Evolutionary conservation across 2,329 filamentous ascomycete species (phyloP), one percentile per base, ranked within the genome.

Genomic region (Botrytis medusae): DNA sequence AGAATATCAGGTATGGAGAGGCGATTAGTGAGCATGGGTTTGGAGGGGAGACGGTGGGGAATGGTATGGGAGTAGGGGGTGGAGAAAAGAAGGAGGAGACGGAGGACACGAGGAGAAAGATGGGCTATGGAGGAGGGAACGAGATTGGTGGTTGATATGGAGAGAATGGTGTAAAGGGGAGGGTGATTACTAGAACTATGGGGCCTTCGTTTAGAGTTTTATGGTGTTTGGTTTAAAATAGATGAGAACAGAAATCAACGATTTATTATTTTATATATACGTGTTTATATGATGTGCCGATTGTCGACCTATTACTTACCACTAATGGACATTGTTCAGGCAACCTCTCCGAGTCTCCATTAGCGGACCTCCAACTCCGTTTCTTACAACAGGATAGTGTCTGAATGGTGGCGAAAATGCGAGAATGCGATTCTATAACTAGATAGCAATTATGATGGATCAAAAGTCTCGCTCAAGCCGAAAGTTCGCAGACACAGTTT

Each of bases 1-100:
- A 86, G 75, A 88, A 88, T 76, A 84, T 87, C 4, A 82, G 86
- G 60, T 88, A 87, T 76, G 88, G 88, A 10, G 85, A 89, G 79
- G 83, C 83, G 9, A 87, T 89, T 57, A 86, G 85, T 51, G 87
- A 89, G 78, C 80, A 86, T 42, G 88, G 87, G 3, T 84, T 87
- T 79, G 88, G 87, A 48, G 87, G 86, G 10, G 82, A 85, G 81
- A 89, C 87, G 54, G 82, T 80, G 46, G 82, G 81, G 40, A 79
- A 82, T 74, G 18, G 20, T 12, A 16, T 40, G 51, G 62, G 70
- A 18, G 68, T 51, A 40, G 51, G 48, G 51, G 79, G 81, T 22
- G 82, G 84, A 79, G 84, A 81, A 76, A 82, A 82, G 81, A 81
- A 71, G 80, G 81, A 73, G 77, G 81, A 71, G 74, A 82, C 81